phyloP scores from a whole-genome alignment of 352 stramenopile species.

The Phytophthora rubi region DNA sequence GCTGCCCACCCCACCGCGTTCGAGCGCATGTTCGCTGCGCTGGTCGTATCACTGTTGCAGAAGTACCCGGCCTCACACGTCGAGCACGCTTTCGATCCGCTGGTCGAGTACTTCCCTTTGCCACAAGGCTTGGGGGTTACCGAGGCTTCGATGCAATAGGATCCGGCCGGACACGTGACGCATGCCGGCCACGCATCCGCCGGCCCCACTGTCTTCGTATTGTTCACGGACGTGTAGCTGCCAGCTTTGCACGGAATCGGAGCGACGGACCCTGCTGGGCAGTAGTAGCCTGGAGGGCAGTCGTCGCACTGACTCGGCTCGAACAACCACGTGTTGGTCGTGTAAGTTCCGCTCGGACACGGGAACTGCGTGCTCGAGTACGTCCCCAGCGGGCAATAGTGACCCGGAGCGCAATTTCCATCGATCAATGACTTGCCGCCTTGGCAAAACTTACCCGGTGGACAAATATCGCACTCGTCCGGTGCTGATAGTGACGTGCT shows the following conservation, averaged over 20 bases:
- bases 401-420: conserved; percentile 70
- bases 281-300: conserved; percentile 82
- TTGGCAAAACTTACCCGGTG: conserved; percentile 87
- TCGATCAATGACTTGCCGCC: conserved; percentile 82
- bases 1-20: conserved; percentile 61
- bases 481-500: conserved; percentile 65
- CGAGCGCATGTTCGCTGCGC: conserved; percentile 63
- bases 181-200: conserved; percentile 67
- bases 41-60: conserved; percentile 77
- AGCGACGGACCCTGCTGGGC: conserved; percentile 59
- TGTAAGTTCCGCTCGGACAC: conserved; percentile 88
- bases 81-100: conserved; percentile 62
- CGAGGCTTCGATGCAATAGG: conserved; percentile 77
- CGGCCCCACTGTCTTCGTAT: conserved; percentile 69
- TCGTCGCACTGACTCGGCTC: conserved; percentile 79
- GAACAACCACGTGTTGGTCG: conserved; percentile 73
- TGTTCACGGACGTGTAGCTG: conserved; percentile 77
- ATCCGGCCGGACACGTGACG: conserved; percentile 79
- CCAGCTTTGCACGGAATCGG: conserved; percentile 79
- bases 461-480: conserved; percentile 80
- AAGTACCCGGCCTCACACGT: conserved; percentile 80
- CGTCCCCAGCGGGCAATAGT: conserved; percentile 92
- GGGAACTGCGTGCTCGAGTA: conserved; percentile 67
- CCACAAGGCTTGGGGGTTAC: conserved; percentile 70
- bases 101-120: conserved; percentile 65